phyloP scores from a whole-genome alignment of 2,329 filamentous ascomycete genomes.

The Raffaelea ambrosiae region DNA sequence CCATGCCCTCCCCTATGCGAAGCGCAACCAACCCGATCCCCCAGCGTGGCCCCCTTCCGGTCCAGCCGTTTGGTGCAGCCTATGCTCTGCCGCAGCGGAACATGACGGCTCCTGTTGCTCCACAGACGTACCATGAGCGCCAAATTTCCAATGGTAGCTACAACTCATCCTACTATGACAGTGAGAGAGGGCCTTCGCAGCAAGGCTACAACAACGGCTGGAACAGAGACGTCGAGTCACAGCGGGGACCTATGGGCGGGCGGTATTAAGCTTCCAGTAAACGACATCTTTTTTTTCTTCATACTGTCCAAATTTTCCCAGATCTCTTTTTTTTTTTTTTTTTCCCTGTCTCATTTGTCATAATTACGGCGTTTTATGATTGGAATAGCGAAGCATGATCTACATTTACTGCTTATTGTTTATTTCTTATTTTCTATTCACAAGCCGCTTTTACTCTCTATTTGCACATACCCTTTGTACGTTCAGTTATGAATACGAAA shows the following conservation, averaged over 20 bases:
- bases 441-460: too few relatives aligned
- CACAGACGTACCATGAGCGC: slow-evolving; percentile 12
- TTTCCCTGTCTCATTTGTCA: not conserved
- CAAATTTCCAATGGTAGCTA: slow-evolving; percentile 12
- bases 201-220: slow-evolving; percentile 9
- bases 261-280: slow-evolving; percentile 8
- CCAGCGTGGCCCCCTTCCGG: slow-evolving; percentile 9
- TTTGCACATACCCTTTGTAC: not conserved
- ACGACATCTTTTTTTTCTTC: not conserved
- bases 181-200: not conserved
- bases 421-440: not conserved
- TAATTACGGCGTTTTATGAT: not conserved
- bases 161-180: slow-evolving; percentile 7
- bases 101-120: slow-evolving; percentile 23
- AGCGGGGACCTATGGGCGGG: slow-evolving; percentile 7
- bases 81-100: slow-evolving; percentile 19
- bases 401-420: not conserved
- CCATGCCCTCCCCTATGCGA: slow-evolving; percentile 14
- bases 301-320: not conserved
- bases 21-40: slow-evolving; percentile 22
- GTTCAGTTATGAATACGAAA: too few relatives aligned
- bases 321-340: not conserved
- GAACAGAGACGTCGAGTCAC: slow-evolving; percentile 14
- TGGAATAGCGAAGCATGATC: slow-evolving; percentile 1
- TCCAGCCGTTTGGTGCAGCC: not conserved